Evolutionary conservation across 495 filamentous ascomycete species (phyloP).

Genomic region (Tuber magnatum): DNA sequence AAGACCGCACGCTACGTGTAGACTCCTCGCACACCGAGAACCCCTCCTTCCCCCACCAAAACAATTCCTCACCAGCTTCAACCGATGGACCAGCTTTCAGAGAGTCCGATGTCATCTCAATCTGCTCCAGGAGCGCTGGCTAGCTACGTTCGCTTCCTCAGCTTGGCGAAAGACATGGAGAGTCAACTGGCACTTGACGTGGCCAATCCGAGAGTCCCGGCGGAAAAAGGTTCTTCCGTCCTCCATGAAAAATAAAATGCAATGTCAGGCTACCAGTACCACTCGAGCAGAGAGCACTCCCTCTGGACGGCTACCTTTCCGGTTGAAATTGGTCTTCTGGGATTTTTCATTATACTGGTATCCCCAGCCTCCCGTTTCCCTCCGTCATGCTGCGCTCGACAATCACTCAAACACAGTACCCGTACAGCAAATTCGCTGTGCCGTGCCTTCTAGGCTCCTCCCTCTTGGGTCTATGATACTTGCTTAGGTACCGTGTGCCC

Average conservation of each 20-base stretch:
- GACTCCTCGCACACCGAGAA: not conserved
- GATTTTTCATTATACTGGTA: not conserved
- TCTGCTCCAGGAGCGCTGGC: not conserved
- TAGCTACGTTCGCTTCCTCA: not conserved
- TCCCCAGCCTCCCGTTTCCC: not conserved
- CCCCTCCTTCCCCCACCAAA: not conserved
- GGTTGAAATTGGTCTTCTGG: not conserved
- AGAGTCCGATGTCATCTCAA: not conserved
- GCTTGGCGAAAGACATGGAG: not conserved
- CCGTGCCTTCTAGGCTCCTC: not conserved
- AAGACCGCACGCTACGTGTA: not conserved
- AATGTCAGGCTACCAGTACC: not conserved
- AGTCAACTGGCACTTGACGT: not conserved
- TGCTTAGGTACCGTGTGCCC: not conserved
- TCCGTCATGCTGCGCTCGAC: not conserved
- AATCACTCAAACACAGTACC: not conserved
- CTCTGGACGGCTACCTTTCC: not conserved
- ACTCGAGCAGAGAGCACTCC: not conserved
- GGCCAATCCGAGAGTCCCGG: not conserved
- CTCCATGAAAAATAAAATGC: not conserved
- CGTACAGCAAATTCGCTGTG: not conserved
- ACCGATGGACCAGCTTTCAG: not conserved
- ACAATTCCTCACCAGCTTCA: not conserved
- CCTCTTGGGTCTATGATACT: not conserved
- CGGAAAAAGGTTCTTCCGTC: not conserved